phyloP scores from a whole-genome alignment of 2,329 filamentous ascomycete species.

The Colletotrichum higginsianum region DNA sequence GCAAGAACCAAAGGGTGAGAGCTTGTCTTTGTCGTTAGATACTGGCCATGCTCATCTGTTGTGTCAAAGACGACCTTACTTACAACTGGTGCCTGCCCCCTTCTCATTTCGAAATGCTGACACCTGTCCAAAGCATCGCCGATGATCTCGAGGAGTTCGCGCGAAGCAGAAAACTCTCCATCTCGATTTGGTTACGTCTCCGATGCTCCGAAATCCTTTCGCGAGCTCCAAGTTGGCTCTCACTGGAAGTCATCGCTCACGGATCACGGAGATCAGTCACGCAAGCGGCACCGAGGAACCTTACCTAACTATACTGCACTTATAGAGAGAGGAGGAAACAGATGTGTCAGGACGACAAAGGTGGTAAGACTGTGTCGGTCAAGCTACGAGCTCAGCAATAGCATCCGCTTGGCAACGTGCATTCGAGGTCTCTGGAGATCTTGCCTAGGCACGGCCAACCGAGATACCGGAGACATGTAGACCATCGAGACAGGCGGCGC shows the following conservation, averaged over 20 bases:
- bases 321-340: background rate
- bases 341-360: background rate
- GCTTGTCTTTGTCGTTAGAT: background rate
- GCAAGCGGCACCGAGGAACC: background rate
- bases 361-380: background rate
- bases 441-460: background rate
- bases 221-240: background rate
- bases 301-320: background rate
- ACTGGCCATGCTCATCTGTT: too few species aligned
- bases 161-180: background rate
- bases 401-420: background rate
- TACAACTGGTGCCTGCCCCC: background rate
- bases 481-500: constrained; percentile 2
- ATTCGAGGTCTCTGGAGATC: background rate
- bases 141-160: background rate
- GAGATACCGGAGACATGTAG: background rate
- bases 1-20: background rate
- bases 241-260: background rate
- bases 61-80: too few species aligned
- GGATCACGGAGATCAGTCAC: too few species aligned
- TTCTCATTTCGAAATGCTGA: background rate
- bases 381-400: background rate
- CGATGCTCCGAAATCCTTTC: background rate
- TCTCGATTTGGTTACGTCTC: background rate
- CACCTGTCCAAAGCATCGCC: background rate